phyloP scores from a whole-genome alignment of 78 protist genomes.

The Bigelowiella natans region DNA sequence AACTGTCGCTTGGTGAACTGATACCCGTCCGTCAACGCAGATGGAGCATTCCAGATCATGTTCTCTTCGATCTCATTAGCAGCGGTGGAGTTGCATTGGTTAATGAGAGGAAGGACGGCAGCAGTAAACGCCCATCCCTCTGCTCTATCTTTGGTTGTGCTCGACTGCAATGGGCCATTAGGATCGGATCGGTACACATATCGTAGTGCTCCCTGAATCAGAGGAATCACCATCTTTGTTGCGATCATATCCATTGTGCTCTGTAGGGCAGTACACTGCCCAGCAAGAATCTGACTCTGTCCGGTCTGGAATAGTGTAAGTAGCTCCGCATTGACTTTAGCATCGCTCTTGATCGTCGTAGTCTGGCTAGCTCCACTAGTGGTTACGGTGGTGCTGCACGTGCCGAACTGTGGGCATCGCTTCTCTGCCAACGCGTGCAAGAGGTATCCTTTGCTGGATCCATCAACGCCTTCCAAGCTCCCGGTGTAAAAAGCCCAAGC shows the following conservation, averaged over 20 bases:
- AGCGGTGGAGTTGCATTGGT: not conserved
- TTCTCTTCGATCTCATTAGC: not conserved
- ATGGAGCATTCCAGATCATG: not conserved
- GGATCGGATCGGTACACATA: slow-evolving; percentile 10
- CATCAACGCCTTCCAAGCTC: not conserved
- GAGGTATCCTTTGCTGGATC: not conserved
- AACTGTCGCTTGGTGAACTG: not conserved
- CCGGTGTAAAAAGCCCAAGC: not conserved
- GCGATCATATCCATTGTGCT: not conserved
- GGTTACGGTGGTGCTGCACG: not conserved
- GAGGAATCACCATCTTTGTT: not conserved
- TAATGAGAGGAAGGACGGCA: not conserved
- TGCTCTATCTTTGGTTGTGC: not conserved
- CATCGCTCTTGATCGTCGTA: no score
- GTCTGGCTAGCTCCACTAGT: no score
- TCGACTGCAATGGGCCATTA: not conserved
- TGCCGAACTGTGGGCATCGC: not conserved
- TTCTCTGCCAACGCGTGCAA: not conserved
- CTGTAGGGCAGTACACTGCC: not conserved
- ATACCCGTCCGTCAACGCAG: not conserved
- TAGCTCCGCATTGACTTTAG: not conserved
- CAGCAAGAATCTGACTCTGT: not conserved
- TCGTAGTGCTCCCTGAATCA: slow-evolving; percentile 1
- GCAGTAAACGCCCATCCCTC: not conserved
- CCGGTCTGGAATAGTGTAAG: not conserved